Evolutionary conservation across 2,329 filamentous ascomycete genomes (phyloP).

Genomic region (Chaetomiaceae sp.): DNA sequence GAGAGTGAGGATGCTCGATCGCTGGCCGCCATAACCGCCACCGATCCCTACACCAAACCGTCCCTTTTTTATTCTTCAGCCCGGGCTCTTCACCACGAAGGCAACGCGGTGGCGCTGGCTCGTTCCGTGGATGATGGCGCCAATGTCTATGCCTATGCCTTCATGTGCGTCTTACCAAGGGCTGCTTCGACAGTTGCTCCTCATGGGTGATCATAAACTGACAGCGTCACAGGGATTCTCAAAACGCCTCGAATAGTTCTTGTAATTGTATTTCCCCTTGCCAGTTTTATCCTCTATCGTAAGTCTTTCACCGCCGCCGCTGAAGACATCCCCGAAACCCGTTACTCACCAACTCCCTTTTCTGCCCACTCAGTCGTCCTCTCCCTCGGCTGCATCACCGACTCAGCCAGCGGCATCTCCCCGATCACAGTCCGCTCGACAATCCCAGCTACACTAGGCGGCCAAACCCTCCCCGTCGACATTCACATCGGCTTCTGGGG

Average conservation of each 20-base stretch:
- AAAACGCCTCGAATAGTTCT: constrained; percentile 22
- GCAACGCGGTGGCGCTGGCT: too few relatives aligned
- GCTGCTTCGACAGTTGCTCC: too few relatives aligned
- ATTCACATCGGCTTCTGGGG: constrained; percentile 22
- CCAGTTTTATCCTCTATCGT: constrained; percentile 22
- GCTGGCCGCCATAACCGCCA: constrained; percentile 10
- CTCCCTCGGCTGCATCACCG: constrained; percentile 19
- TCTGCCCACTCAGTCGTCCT: constrained; percentile 18
- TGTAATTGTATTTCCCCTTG: constrained; percentile 18
- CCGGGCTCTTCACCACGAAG: too few relatives aligned
- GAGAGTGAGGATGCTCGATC: constrained; percentile 12
- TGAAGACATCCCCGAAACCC: background rate
- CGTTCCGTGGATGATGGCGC: constrained; percentile 13
- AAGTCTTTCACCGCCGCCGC: background rate
- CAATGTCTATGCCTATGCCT: constrained; percentile 10
- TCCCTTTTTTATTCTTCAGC: too few relatives aligned
- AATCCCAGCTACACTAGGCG: constrained; percentile 14
- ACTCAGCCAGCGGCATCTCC: constrained; percentile 17
- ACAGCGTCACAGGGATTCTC: constrained; percentile 19
- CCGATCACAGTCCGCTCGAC: constrained; percentile 17
- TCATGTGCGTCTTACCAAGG: background rate
- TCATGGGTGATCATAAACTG: too few relatives aligned
- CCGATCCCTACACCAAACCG: too few relatives aligned
- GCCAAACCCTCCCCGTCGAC: constrained; percentile 13
- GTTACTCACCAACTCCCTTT: background rate